Evolutionary conservation across 345 rosid species (phyloP), one percentile per base, ranked within the genome.

Genomic region (Salix caprea): DNA sequence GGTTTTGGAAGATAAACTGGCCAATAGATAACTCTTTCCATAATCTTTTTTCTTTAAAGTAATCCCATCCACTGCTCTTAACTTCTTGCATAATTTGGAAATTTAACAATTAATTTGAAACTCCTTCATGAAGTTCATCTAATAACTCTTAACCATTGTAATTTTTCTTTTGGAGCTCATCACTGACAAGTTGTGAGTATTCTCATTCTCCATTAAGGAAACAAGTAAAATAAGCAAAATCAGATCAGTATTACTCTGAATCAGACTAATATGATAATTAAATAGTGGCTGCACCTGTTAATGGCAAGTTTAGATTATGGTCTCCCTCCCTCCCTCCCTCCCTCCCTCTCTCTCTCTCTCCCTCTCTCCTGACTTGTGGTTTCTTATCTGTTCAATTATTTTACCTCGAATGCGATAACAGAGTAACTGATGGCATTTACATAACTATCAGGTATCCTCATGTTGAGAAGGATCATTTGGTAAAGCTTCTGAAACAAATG

Each of bases 401-500:
- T 71, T 50, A 32, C 37, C 18, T 9, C 40, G 50, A 65, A 69
- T 70, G 30, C 13, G 37, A 46, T 44, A 46, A 36, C 70, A 24
- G 52, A 18, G 36, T 67, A 62, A 26, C 67, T 78, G 67, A 30
- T 75, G 54, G 75, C 66, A 71, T 77, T 77, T 78, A 71, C 81
- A 52, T 73, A 70, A 77, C 80, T 67, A 69, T 56, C 52, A 80
- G 83, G 83, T 76, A 80, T 66, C 76, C 79, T 54, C 76, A 80
- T 67, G 75, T 80, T 56, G 79, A 75, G 67, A 80, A 76, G 64
- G 83, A 80, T 71, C 83, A 80, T 80, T 72, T 80, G 83, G 69
- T 80, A 76, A 80, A 80, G 56, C 83, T 80, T 80, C 48, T 80
- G 79, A 80, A 80, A 75, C 83, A 80, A 76, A 68, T 80, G 67